Conservation (phyloP, 768 basidiomycete species). For the Dendrothele bispora region DNA sequence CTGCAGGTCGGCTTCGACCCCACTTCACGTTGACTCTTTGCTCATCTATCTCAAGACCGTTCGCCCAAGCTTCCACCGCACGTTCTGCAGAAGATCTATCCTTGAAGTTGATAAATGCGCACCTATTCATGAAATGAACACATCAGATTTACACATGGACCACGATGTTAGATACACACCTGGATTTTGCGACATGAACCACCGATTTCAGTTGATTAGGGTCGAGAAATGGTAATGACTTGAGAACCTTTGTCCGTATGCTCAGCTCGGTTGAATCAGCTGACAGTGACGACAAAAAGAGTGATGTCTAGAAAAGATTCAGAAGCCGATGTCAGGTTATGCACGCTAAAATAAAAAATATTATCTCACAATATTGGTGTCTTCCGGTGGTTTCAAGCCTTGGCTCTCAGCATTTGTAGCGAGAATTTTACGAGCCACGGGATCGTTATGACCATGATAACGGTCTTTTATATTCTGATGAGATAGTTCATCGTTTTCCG, state of each 20-base stretch:
- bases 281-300: constrained; percentile 83
- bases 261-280: constrained; percentile 67
- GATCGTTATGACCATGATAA: constrained; percentile 90
- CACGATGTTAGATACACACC: constrained; percentile 36
- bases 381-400: constrained; percentile 89
- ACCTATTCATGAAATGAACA: constrained; percentile 43
- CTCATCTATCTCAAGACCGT: constrained; percentile 84
- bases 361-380: constrained; percentile 75
- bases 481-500: constrained; percentile 75
- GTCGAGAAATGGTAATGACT: constrained; percentile 63
- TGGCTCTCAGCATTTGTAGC: constrained; percentile 73
- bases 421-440: constrained; percentile 91
- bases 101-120: constrained; percentile 95
- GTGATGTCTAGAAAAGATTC: constrained; percentile 58
- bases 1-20: constrained; percentile 72
- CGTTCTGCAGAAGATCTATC: constrained; percentile 80
- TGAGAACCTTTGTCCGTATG: constrained; percentile 69
- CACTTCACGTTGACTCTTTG: constrained; percentile 77
- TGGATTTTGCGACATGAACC: constrained; percentile 82
- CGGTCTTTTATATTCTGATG: constrained; percentile 95
- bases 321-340: background rate
- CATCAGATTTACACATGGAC: background rate
- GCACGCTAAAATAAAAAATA: background rate
- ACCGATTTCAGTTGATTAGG: constrained; percentile 76
- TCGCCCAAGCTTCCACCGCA: constrained; percentile 88